phyloP scores from a whole-genome alignment of 2,329 filamentous ascomycete species.

The Penicillium nordicum region DNA sequence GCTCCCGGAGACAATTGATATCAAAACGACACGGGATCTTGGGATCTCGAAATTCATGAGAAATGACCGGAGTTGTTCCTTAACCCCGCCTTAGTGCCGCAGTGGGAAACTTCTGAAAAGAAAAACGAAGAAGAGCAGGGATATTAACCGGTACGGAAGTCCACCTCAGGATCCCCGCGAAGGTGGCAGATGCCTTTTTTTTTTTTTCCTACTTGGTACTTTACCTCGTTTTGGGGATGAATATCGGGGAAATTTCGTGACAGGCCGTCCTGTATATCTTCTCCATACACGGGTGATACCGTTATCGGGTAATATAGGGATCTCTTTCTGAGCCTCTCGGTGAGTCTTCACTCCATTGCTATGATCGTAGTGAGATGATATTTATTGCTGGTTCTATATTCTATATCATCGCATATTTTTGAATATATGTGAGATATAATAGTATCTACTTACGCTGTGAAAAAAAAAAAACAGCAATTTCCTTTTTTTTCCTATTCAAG shows the following conservation, averaged over 20 bases:
- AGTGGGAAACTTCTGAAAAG: neutral
- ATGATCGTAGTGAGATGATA: neutral
- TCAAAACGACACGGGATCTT: neutral
- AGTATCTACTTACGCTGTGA: too few relatives aligned
- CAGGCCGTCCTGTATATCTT: neutral
- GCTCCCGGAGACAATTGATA: neutral
- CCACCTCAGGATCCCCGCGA: neutral
- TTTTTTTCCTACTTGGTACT: neutral
- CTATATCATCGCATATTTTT: neutral
- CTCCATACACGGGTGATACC: constrained; percentile 8
- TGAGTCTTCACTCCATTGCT: constrained; percentile 8
- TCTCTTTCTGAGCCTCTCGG: constrained; percentile 10
- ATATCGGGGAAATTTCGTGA: constrained; percentile 8
- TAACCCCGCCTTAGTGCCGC: neutral
- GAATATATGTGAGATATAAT: neutral
- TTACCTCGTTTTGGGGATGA: neutral
- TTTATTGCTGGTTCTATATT: neutral
- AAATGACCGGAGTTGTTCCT: neutral
- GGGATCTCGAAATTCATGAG: neutral
- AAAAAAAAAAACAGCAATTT: neutral
- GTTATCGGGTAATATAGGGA: constrained; percentile 23
- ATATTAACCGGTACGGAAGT: constrained; percentile 1
- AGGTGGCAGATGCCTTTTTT: neutral
- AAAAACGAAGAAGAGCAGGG: neutral
- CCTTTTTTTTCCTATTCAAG: neutral